Base-by-base conservation (phyloP, 805 yeast species). In the Schizosaccharomyces cryophilus region DNA sequence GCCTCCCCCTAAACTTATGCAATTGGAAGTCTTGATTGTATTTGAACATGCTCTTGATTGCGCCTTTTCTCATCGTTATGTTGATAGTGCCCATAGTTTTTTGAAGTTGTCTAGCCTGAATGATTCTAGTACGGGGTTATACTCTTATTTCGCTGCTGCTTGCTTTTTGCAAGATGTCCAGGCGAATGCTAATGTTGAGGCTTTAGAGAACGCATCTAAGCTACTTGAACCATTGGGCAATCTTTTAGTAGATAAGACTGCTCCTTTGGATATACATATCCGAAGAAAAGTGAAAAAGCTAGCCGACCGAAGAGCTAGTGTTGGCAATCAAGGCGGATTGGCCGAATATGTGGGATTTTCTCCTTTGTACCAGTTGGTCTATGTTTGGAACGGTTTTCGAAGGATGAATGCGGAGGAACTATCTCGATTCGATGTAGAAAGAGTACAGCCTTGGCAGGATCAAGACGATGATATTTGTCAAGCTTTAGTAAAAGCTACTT, bases 321-420 rank as follows among this genome's bases (percentile, higher is more conserved):
- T 29, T 24, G 56, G 56, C n/a, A 29, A 29, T 51, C 35, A 51
- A 21, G 56, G 56, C 24, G 56, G 56, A 17, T 29, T 51, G 21
- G 56, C 56, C 7, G 56, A 51, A 29, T 51, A 51, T 29, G 56
- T 51, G 4, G 56, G 56, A 7, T 51, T 51, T 51, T 51, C 56
- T 24, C 56, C 56, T 26, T 51, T 51, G 26, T 51, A 51, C 17
- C 31, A 51, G 4, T n/a, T 51, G 4, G 17, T 29, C 24, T 51
- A 51, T n/a, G 56, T 51, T 29, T 51, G 56, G 56, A 51, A 51
- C n/a, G 56, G 56, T 21, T 51, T 51, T 29, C 56, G 56, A 17
- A 5, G 56, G n/a, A 51, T 51, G 56, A 51, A 21, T 51, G 17
- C 7, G n/a, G 35, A 51, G 6, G 56, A 51, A 29, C n/a, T 51